These are phyloP conservation scores for Aspergillus calidoustus DNA, from an alignment of 2,329 filamentous ascomycete genomes.

Conservation along the genomic window DNA sequence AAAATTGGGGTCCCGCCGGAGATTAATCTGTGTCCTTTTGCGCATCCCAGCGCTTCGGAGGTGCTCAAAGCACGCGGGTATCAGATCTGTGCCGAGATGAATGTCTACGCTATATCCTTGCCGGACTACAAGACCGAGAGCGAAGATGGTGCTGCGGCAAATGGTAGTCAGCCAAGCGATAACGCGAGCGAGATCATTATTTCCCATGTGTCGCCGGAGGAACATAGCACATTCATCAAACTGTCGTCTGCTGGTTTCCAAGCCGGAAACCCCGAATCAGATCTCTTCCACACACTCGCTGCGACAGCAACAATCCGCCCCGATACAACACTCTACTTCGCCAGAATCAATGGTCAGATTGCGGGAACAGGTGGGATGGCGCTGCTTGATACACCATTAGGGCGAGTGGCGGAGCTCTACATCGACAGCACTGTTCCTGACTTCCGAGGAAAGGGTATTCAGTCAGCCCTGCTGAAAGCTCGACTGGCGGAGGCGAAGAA, in stretches of 20 bases:
- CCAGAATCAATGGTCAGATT: constrained; percentile 9
- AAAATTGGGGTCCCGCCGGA: neutral
- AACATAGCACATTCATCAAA: neutral
- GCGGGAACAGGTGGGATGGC: constrained; percentile 17
- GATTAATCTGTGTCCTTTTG: neutral
- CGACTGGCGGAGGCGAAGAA: constrained; percentile 22
- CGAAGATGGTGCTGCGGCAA: too few species aligned
- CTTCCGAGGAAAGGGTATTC: constrained; percentile 24
- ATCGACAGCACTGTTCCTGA: constrained; percentile 24
- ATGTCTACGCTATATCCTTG: neutral
- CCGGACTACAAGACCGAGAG: neutral
- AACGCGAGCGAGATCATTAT: neutral
- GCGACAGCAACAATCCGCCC: constrained; percentile 18
- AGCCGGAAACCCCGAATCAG: neutral
- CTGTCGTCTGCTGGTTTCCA: neutral
- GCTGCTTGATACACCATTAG: constrained; percentile 20
- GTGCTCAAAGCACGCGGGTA: neutral
- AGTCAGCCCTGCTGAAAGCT: constrained; percentile 20
- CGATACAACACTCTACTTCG: constrained; percentile 24
- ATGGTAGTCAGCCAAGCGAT: too few species aligned
- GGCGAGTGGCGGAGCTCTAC: constrained; percentile 25
- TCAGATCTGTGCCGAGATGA: neutral
- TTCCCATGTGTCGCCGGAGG: neutral
- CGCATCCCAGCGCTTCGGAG: neutral
- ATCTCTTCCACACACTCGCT: constrained; percentile 4